Percentiles rank a stretch among this genome's conserved stretches.
phyloP scores from a whole-genome alignment of 2,329 filamentous ascomycete genomes.

The Fusarium dimerum region DNA sequence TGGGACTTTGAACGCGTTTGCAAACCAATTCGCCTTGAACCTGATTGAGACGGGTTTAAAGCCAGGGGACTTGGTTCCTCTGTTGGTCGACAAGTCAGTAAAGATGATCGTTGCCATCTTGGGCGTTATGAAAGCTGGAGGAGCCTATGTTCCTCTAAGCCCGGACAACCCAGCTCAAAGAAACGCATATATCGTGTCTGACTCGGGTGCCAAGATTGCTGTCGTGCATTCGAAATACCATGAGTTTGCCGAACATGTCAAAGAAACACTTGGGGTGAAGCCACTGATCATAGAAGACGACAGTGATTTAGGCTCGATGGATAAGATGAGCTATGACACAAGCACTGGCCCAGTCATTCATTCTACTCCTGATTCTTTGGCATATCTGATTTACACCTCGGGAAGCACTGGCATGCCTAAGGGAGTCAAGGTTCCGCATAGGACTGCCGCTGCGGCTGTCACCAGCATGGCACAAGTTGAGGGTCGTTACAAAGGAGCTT shows the following conservation, averaged over 20 bases:
- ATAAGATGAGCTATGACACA: neutral
- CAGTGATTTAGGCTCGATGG: neutral
- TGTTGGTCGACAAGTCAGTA: slow-evolving; percentile 16
- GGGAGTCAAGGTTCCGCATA: slow-evolving; percentile 17
- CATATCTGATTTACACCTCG: slow-evolving; percentile 12
- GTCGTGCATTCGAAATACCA: slow-evolving; percentile 1
- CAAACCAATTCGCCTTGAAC: slow-evolving; percentile 3
- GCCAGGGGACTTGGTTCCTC: slow-evolving; percentile 6
- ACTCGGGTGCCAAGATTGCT: slow-evolving; percentile 11
- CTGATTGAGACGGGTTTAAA: slow-evolving; percentile 1
- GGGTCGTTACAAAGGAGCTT: slow-evolving; percentile 4
- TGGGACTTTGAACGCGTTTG: neutral
- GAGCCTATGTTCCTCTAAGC: slow-evolving; percentile 22
- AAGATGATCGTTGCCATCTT: slow-evolving; percentile 19
- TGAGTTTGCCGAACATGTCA: slow-evolving; percentile 1
- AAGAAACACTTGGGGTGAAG: neutral
- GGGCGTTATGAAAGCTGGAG: slow-evolving; percentile 19
- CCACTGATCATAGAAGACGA: neutral
- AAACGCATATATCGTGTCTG: slow-evolving; percentile 20
- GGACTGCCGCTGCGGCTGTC: slow-evolving; percentile 17
- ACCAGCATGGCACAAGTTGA: slow-evolving; percentile 15
- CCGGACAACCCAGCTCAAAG: slow-evolving; percentile 20
- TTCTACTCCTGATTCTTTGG: neutral
- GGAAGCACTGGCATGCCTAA: slow-evolving; percentile 13
- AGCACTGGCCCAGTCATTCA: neutral